Evolutionary conservation across 1,284 basidiomycete species (phyloP), one percentile per base, ranked within the genome.

Genomic region (Malassezia cuniculi): DNA sequence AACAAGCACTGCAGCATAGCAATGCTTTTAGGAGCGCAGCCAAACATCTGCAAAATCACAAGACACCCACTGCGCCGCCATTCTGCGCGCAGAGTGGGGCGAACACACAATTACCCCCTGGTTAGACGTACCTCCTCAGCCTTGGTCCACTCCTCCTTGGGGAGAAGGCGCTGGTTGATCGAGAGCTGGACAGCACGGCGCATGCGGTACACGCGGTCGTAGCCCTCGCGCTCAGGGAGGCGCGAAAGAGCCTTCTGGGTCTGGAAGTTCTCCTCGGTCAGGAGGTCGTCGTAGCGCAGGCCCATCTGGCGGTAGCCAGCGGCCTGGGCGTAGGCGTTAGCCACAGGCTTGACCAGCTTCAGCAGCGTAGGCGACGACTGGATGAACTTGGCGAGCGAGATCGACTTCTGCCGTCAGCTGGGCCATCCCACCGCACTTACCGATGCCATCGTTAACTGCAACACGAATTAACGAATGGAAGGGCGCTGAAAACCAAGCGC

Each of bases 201-300:
- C 69, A 93, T 74, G 54, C 93, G 84, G 77, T 74, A 94, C 41
- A 78, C 78, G 49, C 90, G 84, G 76, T 95, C 89, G 71, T 90
- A 95, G 21, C 73, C 66, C 72, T 94, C 80, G 36, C 76, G 74
- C 28, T 76, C 74, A 28, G 83, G 78, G 57, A 97, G 73, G 68
- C 90, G 87, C 32, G 66, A 69, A 57, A 97, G 31, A 9, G 60
- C 60, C 75, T 82, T 79, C 70, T 93, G 81, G 24, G 93, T 83
- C 50, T 80, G 76, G 15, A 73, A 72, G 47, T 79, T 77, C 72
- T 95, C 90, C 71, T 94, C 87, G 45, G 82, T 73, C 52, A 95
- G 72, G 59, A 97, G 77, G 75, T 97, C 90, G 69, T 97, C 90
- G 71, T 93, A 93, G 66, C 78, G 80, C 69, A 94, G 78, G 57